phyloP scores from a whole-genome alignment of 2,329 filamentous ascomycete species.

The Fusarium euwallaceae region DNA sequence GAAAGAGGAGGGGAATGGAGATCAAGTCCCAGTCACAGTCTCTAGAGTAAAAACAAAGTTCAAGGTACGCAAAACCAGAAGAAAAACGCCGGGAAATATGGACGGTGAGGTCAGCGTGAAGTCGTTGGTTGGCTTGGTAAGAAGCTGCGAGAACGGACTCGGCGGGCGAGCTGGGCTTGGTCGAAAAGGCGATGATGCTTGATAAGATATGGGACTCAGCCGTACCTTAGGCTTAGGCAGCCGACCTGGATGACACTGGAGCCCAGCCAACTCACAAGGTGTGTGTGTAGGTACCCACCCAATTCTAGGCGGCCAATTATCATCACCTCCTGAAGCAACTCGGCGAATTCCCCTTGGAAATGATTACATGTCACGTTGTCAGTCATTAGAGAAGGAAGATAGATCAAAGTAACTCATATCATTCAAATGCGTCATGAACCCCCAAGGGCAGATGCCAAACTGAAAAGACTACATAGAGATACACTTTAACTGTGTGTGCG shows the following conservation, averaged over 20 bases:
- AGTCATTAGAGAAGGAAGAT: not conserved
- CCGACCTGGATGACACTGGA: constrained; percentile 21
- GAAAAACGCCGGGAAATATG: not conserved
- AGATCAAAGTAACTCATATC: constrained; percentile 32
- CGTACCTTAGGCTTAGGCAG: constrained; percentile 39
- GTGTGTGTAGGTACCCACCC: constrained; percentile 11
- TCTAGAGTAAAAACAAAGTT: not conserved
- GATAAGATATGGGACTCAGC: constrained; percentile 44
- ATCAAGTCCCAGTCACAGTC: not conserved
- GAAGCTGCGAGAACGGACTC: constrained; percentile 31
- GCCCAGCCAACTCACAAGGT: constrained; percentile 21
- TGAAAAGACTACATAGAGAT: constrained; percentile 45
- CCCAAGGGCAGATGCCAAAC: constrained; percentile 46
- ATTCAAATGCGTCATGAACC: constrained; percentile 47
- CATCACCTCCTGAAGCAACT: constrained; percentile 11
- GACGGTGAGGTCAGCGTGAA: constrained; percentile 19
- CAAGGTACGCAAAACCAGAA: not conserved
- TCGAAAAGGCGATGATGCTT: constrained; percentile 48
- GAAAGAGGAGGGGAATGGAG: not conserved
- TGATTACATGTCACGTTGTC: not conserved
- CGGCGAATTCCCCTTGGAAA: not conserved
- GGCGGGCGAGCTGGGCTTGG: constrained; percentile 30
- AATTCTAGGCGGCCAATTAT: constrained; percentile 38
- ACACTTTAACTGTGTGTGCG: constrained; percentile 27
- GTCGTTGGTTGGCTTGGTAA: not conserved